These are phyloP conservation scores for Malus hybrid DNA, from an alignment of 331 rosid genomes.

Conservation along the genomic window DNA sequence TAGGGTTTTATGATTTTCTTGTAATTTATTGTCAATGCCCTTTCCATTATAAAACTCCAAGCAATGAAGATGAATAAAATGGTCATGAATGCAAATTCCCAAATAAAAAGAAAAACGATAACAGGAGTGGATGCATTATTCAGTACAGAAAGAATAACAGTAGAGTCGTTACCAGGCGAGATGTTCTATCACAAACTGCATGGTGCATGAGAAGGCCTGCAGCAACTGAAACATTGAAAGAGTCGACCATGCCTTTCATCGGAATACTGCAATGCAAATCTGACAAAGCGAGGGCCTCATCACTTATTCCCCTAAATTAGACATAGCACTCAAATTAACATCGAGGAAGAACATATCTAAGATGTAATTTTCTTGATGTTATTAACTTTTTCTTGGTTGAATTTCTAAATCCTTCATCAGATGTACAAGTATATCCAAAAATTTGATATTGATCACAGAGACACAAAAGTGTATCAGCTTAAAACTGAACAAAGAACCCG, in stretches of 20 bases:
- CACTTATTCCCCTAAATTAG: slow-evolving; percentile 71
- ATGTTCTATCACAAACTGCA: slow-evolving; percentile 72
- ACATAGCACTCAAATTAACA: background rate
- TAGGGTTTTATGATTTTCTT: background rate
- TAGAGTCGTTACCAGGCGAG: slow-evolving; percentile 53
- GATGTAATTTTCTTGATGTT: background rate
- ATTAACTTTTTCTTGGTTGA: background rate
- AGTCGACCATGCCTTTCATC: slow-evolving; percentile 94
- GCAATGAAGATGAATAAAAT: background rate
- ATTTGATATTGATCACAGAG: background rate
- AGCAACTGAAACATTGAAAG: slow-evolving; percentile 94
- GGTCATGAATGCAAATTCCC: background rate
- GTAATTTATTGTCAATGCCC: background rate
- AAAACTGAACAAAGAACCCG: background rate
- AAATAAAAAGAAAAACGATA: background rate
- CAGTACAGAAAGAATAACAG: background rate
- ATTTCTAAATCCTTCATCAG: background rate
- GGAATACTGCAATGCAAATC: slow-evolving; percentile 85
- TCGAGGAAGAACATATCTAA: background rate
- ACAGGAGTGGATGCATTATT: background rate
- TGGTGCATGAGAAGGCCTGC: slow-evolving; percentile 97
- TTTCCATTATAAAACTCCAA: background rate
- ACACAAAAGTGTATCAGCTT: slow-evolving; percentile 6
- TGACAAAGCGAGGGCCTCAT: slow-evolving; percentile 79
- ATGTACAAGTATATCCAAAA: background rate